Evolutionary conservation across 768 basidiomycete genomes (phyloP), one percentile per base, ranked within the genome.

Genomic region (Naganishia vaughanmartiniae): DNA sequence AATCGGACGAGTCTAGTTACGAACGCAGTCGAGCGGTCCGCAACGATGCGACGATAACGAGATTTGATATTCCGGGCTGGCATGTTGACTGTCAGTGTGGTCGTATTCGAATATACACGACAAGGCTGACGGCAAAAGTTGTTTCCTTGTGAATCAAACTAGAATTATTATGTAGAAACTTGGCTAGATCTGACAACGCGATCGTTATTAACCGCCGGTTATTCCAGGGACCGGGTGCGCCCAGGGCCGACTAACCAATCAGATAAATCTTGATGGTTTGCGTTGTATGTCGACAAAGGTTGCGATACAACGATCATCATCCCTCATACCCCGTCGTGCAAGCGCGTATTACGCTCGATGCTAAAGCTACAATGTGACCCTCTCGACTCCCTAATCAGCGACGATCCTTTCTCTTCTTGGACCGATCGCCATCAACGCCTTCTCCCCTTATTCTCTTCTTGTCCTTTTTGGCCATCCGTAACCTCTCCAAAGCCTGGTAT

Each of bases 401-500:
- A 28, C 60, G 60, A 30, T 63, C 60, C 60, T 63, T 63, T 26
- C 60, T 63, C 60, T 63, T 63, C 60, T 63, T 63, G 3, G 60
- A 63, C 42, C 60, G 60, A 45, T 63, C 60, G 1, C 24, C 60
- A 63, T 63, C 60, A 14, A 63, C 60, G 26, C 60, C 60, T 30
- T 63, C 60, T 10, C 39, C 60, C 39, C 60, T 63, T n/a, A 63
- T 11, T 21, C 60, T 36, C 60, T 63, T 63, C 60, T 63, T 63
- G 39, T 63, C 68, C 68, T 48, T 69, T 17, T 46, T 39, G 21
- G 60, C 46, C 26, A 65, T 60, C 39, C 54, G 65, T n/a, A 65
- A 26, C 19, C 45, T 57, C 53, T 65, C 48, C 31, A 70, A 39
- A 65, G 69, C 69, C 53, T 65, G 60, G 60, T 63, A 70, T 5